Base-by-base conservation (phyloP, 225 moss, liverwort and hornwort genomes). In the Sphagnum contortum region DNA sequence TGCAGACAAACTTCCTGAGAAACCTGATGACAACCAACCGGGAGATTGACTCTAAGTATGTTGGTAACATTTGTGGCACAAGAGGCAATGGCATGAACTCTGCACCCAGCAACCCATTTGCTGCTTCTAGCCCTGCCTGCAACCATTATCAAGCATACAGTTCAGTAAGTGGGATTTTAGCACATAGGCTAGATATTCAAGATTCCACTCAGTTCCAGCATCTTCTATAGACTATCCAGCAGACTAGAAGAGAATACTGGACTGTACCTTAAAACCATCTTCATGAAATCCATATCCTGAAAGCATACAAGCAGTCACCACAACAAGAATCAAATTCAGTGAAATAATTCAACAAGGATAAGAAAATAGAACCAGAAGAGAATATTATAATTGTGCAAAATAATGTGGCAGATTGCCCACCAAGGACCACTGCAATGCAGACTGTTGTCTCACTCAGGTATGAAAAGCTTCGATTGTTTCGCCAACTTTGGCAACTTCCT, bases 201-300 rank as follows among this genome's bases (percentile, higher is more conserved):
- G 29, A 29, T 29, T 29, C 29, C 29, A 29, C 29, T 29, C 29
- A 29, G 29, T 29, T 29, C 29, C 29, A 1, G 29, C 29, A 29
- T 29, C 29, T 29, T 29, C 29, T 29, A 29, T 29, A 29, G 29
- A 29, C 29, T 29, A 29, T 29, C 29, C 29, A 29, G 29, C 29
- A 29, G 29, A 29, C 29, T 29, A 1, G 65, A 2, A 45, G 59
- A 55, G 4, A 0, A 52, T 48, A 44, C 2, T 1, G 29, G 45
- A 8, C 12, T 3, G 52, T 70, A 88, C 88, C 82, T 91, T 91
- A 1, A 91, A 70, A 60, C 91, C 94, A 75, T 94, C 94, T 72
- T 92, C 90, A 4, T 92, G 92, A 70, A 92, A 96, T 5, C 92
- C 90, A 56, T 90, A 88, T 6, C 82, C 88, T 91, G 9, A 52